Base-by-base conservation (phyloP, 2,329 filamentous ascomycete genomes). In the Clonostachys solani region DNA sequence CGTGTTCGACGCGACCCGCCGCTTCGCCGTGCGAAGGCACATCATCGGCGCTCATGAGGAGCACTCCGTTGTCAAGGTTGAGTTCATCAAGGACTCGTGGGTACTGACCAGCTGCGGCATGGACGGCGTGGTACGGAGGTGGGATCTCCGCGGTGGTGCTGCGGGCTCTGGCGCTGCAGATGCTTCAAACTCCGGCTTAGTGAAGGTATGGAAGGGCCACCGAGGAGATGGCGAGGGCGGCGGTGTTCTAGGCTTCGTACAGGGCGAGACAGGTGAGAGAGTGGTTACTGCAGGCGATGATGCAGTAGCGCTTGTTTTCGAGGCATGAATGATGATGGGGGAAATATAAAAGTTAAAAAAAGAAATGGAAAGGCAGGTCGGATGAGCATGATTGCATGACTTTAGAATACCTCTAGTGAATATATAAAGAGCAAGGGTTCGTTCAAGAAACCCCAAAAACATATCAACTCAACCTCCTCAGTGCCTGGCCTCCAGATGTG, bases 201-300 rank as follows among this genome's bases (percentile, higher is more conserved):
- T 89, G 19, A 86, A 84, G 53, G 92, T 96, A 68, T 97, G 92
- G 92, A 90, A 79, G 65, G 94, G 94, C 0, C 94, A 99, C 64
- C 66, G 89, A 56, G 84, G 92, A 33, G 83, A 89, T 61, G 87
- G 90, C 12, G 89, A 94, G 69, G 86, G 90, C 18, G 92, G 92
- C 34, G 92, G 92, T 46, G 86, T 97, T 9, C 69, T 97, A 56
- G 92, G 87, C 0, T 99, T 97, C 62, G 92, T 95, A 45, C 91
- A 96, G 67, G 84, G 84, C 7, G 77, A 84, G 62, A 80, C 75
- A 5, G 89, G 89, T 1, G 81, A 84, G 65, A 77, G 84, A 54
- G 74, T 97, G 43, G 79, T 96, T 5, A 97, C 94, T 6, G 94
- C 91, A 3, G 94, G 94, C 19, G 94, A 99, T 69, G 94, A 99